Evolutionary conservation across 495 filamentous ascomycete genomes (phyloP), one percentile per base, ranked within the genome.

Genomic region (Aspergillus asperescens): DNA sequence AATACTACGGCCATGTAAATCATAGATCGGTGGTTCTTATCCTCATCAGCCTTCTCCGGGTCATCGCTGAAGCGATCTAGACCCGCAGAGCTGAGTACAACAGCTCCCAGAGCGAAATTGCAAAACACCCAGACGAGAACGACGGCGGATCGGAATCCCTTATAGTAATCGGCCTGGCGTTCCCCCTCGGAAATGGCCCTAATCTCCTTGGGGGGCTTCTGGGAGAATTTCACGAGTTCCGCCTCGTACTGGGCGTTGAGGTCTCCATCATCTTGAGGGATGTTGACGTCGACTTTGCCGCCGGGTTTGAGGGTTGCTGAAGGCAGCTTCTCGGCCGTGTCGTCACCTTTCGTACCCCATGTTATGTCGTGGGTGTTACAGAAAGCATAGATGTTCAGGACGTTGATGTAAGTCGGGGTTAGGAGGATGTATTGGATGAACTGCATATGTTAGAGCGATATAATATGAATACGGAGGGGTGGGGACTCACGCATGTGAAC

Each of bases 361-460:
- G 90, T 93, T 50, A 96, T 91, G 58, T 96, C 91, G 76, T 96
- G 91, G 19, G 90, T 95, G 67, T 96, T 96, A 68, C 91, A 96
- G 77, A 96, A 96, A 56, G 91, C 91, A 69, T 96, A 96, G 56
- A 96, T 90, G 74, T 96, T 95, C 59, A 96, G 82, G 48, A 95
- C 89, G 68, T 95, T 95, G 76, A 94, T 90, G 72, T 95, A 96
- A 10, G 89, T 94, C 0, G 91, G 91, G 0, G 91, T 95, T 42
- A 99, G 80, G 31, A 97, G 82, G 51, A 99, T 83, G 67, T 99
- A 99, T 81, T 99, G 94, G 41, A 96, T 73, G 70, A 96, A 90
- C 78, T 81, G 53, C 29, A 24, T 1, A 15, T 18, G 48, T 65
- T 58, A 62, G 55, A 7, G 25, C 42, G 37, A 18, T 8, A 15